Evolutionary conservation across 768 basidiomycete genomes (phyloP).

Genomic region (Russula vinacea): DNA sequence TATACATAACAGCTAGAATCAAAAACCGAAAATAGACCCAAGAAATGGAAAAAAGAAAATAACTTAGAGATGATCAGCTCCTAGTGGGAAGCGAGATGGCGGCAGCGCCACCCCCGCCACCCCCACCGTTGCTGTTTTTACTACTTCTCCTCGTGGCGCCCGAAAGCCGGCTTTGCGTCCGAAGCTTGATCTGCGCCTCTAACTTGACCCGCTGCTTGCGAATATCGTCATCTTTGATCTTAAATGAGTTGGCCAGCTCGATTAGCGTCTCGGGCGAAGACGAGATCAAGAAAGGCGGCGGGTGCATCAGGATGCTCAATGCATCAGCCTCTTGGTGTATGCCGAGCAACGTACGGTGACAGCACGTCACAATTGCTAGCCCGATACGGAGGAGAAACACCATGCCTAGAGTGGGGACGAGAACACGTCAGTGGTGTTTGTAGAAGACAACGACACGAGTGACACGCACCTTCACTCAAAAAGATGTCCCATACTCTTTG

Average conservation of each 20-base stretch:
- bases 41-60: background rate
- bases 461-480: conserved; percentile 66
- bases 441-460: background rate
- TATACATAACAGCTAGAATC: background rate
- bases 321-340: conserved; percentile 46
- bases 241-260: conserved; percentile 57
- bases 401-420: conserved; percentile 47
- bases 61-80: conserved; percentile 10
- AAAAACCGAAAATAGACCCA: conserved; percentile 1
- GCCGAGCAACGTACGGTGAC: conserved; percentile 58
- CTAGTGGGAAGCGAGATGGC: conserved; percentile 35
- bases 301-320: conserved; percentile 49
- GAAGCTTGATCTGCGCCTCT: conserved; percentile 67
- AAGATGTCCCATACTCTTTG: conserved; percentile 83
- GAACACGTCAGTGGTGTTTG: background rate
- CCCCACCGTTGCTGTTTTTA: background rate
- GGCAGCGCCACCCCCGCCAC: background rate
- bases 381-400: conserved; percentile 73
- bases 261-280: conserved; percentile 60
- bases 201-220: conserved; percentile 72
- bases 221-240: conserved; percentile 76
- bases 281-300: conserved; percentile 54
- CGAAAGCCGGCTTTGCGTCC: conserved; percentile 41
- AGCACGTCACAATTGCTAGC: conserved; percentile 58
- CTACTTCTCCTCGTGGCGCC: conserved; percentile 11